A percentile compares a stretch with the other conserved stretches of the same genome.
Evolutionary conservation across 345 rosid species (phyloP).

Genomic region (Durio zibethinus): DNA sequence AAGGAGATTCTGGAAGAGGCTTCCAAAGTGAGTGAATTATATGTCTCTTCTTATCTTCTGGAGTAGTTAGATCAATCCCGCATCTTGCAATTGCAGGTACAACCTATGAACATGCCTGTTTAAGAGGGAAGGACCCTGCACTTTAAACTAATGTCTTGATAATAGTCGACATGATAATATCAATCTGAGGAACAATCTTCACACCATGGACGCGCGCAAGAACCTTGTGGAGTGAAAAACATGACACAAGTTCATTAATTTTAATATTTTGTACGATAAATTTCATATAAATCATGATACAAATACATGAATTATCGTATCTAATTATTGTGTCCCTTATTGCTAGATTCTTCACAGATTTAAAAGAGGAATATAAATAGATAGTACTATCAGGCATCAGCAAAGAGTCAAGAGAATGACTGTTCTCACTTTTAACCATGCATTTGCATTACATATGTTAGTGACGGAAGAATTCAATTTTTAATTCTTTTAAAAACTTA

Average conservation of each 20-base stretch:
- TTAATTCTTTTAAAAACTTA: no score
- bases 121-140: constrained; percentile 92
- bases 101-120: constrained; percentile 95
- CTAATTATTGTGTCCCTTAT: no score
- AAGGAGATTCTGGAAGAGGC: constrained; percentile 77
- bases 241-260: no score
- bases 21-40: constrained; percentile 79
- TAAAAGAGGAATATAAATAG: neutral
- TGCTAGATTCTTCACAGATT: neutral
- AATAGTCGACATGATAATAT: constrained; percentile 75
- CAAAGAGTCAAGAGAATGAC: neutral
- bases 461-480: no score
- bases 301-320: no score
- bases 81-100: constrained; percentile 89
- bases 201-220: constrained; percentile 94
- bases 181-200: constrained; percentile 89
- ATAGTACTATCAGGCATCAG: neutral
- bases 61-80: constrained; percentile 73
- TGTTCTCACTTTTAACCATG: neutral
- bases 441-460: no score
- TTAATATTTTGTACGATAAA: no score
- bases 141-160: constrained; percentile 84
- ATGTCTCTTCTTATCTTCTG: constrained; percentile 61
- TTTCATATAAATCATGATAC: no score
- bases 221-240: constrained; percentile 86